Percentiles rank a stretch among this genome's conserved stretches.
Evolutionary conservation across 2,329 filamentous ascomycete genomes (phyloP).

Genomic region (Zymoseptoria ardabiliae): DNA sequence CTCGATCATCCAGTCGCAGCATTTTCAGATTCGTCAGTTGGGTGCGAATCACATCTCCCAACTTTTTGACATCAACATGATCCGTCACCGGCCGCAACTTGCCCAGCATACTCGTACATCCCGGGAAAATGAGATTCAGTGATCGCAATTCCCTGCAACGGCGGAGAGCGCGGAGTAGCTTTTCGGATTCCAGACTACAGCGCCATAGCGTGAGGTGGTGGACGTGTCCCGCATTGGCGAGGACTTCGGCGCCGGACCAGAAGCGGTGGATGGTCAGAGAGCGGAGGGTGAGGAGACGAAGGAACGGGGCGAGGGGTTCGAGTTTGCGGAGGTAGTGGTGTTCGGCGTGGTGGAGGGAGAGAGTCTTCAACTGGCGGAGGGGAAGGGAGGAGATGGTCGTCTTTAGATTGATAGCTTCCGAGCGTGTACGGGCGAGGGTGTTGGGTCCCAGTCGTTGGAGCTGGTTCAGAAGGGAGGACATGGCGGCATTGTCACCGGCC

Average conservation of each 20-base stretch:
- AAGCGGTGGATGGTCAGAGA: constrained; percentile 6
- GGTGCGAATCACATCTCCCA: neutral
- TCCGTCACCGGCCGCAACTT: neutral
- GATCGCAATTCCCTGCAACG: constrained; percentile 1
- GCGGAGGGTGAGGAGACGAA: constrained; percentile 1
- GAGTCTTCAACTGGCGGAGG: constrained; percentile 1
- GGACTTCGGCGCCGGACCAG: neutral
- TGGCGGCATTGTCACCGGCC: neutral
- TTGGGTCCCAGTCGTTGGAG: constrained; percentile 1
- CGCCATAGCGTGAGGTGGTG: neutral
- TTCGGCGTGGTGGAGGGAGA: constrained; percentile 4
- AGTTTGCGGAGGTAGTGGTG: constrained; percentile 3
- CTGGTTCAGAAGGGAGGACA: neutral
- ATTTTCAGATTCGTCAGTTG: neutral
- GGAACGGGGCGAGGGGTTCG: neutral
- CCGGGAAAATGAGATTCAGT: constrained; percentile 1
- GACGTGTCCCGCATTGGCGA: neutral
- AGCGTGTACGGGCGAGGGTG: neutral
- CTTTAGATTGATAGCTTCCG: neutral
- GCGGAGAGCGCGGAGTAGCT: neutral
- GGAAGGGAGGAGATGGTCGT: neutral
- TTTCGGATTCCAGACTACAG: constrained; percentile 1
- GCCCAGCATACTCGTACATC: neutral
- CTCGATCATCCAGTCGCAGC: constrained; percentile 2
- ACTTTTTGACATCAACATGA: neutral